Conservation (phyloP, 2,329 filamentous ascomycete species). For the Botrytis galanthina region DNA sequence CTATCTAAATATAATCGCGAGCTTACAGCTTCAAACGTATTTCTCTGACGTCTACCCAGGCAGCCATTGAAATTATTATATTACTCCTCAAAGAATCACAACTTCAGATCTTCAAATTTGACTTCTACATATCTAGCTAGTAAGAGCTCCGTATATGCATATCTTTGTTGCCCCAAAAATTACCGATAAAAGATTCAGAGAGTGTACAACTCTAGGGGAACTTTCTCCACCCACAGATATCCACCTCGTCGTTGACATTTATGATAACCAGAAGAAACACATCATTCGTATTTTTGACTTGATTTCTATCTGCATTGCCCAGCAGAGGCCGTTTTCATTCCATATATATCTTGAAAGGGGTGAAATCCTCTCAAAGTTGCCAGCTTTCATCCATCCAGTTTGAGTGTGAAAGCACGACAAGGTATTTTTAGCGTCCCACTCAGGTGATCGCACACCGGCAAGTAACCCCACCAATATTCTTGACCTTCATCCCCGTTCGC, state of each 20-base stretch:
- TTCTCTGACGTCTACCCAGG: neutral
- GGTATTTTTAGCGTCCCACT: constrained; percentile 16
- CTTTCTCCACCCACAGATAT: neutral
- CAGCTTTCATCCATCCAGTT: constrained; percentile 5
- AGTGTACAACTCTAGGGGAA: neutral
- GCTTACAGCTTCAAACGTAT: neutral
- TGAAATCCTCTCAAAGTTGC: constrained; percentile 6
- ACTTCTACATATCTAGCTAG: neutral
- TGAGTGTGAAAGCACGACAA: constrained; percentile 9
- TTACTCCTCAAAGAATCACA: neutral
- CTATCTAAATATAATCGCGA: neutral
- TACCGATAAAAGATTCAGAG: neutral
- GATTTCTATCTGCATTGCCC: no score
- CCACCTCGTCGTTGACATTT: neutral
- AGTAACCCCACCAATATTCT: constrained; percentile 25
- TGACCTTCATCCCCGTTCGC: constrained; percentile 20
- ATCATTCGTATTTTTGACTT: neutral
- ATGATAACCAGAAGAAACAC: neutral
- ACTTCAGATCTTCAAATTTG: neutral
- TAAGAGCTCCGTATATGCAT: neutral
- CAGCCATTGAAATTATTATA: neutral
- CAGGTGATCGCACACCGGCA: constrained; percentile 23
- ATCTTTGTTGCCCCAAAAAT: neutral
- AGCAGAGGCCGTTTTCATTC: neutral
- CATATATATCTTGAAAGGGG: constrained; percentile 4